phyloP scores from a whole-genome alignment of 495 filamentous ascomycete genomes.

The Aspergillus carlsbadensis region DNA sequence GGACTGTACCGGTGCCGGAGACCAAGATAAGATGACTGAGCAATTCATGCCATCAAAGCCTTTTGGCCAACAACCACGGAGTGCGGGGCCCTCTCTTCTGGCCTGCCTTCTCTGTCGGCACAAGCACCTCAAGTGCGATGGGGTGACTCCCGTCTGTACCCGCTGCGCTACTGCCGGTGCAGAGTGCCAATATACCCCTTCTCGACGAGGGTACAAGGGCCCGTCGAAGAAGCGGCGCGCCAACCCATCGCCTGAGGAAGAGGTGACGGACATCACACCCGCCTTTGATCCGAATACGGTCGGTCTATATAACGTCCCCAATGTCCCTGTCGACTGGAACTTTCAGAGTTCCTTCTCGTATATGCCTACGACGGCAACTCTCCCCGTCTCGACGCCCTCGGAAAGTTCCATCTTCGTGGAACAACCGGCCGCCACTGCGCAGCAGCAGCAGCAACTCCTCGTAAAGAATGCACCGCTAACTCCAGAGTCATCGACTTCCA shows the following conservation, averaged over 20 bases:
- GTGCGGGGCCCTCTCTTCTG: slow-evolving; percentile 42
- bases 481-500: slow-evolving; percentile 40
- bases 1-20: background rate
- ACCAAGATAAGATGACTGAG: slow-evolving; percentile 21
- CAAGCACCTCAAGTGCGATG: slow-evolving; percentile 58
- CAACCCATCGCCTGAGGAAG: slow-evolving; percentile 34
- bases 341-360: slow-evolving; percentile 24
- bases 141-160: slow-evolving; percentile 40
- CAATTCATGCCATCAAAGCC: slow-evolving; percentile 17
- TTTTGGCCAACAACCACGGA: slow-evolving; percentile 15
- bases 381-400: slow-evolving; percentile 19
- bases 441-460: slow-evolving; percentile 17
- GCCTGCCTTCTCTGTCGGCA: slow-evolving; percentile 59
- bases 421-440: slow-evolving; percentile 13
- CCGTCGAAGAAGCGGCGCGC: slow-evolving; percentile 49
- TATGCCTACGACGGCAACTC: slow-evolving; percentile 25
- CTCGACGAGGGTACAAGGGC: slow-evolving; percentile 49
- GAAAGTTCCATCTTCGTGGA: slow-evolving; percentile 28
- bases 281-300: slow-evolving; percentile 18
- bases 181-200: slow-evolving; percentile 45
- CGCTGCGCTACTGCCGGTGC: slow-evolving; percentile 35
- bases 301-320: slow-evolving; percentile 25
- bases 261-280: slow-evolving; percentile 21
- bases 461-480: slow-evolving; percentile 33
- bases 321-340: slow-evolving; percentile 34